Conservation (phyloP, 2,329 filamentous ascomycete genomes). For the Furcasterigmium sp. region DNA sequence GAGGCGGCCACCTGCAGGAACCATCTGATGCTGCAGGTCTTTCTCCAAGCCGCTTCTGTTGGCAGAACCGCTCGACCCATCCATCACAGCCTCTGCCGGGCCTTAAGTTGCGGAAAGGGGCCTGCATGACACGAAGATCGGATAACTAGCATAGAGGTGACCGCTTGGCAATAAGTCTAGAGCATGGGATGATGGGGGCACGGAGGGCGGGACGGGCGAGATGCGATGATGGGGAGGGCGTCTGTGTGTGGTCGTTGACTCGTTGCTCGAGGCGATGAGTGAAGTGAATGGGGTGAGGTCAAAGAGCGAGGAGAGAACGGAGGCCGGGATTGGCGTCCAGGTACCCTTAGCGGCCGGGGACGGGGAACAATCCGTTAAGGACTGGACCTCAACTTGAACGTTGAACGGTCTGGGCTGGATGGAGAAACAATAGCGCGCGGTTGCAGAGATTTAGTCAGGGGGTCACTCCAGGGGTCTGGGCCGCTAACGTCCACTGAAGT, state of each 20-base stretch:
- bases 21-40: no score
- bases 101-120: no score
- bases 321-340: no score
- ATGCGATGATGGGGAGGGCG: background rate
- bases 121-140: background rate
- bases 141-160: background rate
- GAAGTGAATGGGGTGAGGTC: background rate
- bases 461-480: background rate
- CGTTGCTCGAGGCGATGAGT: background rate
- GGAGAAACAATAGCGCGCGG: slow-evolving; percentile 4
- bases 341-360: no score
- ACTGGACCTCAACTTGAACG: background rate
- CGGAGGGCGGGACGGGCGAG: background rate
- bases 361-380: background rate
- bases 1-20: background rate
- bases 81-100: no score
- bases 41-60: no score
- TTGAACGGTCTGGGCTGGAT: background rate
- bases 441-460: slow-evolving; percentile 3
- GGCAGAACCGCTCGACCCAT: no score
- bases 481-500: background rate
- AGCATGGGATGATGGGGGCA: background rate
- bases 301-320: background rate
- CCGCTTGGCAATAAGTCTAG: background rate
- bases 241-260: background rate